Evolutionary conservation across 2,329 filamentous ascomycete species (phyloP).

Genomic region (Macrophomina pseudophaseolina): DNA sequence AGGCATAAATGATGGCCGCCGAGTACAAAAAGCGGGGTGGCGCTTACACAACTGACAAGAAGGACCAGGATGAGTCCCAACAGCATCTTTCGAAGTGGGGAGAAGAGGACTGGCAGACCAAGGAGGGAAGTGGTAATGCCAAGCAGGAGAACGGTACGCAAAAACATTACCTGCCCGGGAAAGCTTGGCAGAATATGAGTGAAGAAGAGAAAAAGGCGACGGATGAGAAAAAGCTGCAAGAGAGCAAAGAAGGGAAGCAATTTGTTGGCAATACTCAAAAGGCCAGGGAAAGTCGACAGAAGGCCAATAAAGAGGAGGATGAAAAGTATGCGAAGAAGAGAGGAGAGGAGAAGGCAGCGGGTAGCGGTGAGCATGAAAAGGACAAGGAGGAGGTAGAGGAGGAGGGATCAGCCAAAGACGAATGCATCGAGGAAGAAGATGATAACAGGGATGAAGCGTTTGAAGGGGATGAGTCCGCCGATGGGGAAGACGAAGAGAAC

Average conservation of each 20-base stretch:
- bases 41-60: conserved; percentile 52
- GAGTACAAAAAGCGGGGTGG: conserved; percentile 56
- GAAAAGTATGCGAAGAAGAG: conserved; percentile 39
- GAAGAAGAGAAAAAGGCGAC: conserved; percentile 53
- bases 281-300: conserved; percentile 48
- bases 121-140: conserved; percentile 52
- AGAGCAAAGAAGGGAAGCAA: conserved; percentile 50
- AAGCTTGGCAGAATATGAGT: conserved; percentile 55
- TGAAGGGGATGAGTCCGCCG: conserved; percentile 33
- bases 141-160: conserved; percentile 51
- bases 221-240: conserved; percentile 45
- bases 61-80: conserved; percentile 50
- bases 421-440: conserved; percentile 26
- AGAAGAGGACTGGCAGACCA: conserved; percentile 58
- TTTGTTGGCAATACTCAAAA: conserved; percentile 50
- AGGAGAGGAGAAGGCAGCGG: conserved; percentile 30
- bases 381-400: conserved; percentile 39
- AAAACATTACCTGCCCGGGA: conserved; percentile 54
- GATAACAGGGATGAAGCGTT: conserved; percentile 30
- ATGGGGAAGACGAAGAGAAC: neutral
- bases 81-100: conserved; percentile 53
- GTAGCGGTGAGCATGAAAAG: conserved; percentile 31
- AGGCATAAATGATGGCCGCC: conserved; percentile 54
- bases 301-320: conserved; percentile 42
- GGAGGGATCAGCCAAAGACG: conserved; percentile 25